Percentiles rank a stretch among this genome's conserved stretches.
Conservation (phyloP, 352 stramenopile genomes). For the Phytophthora uliginosa region DNA sequence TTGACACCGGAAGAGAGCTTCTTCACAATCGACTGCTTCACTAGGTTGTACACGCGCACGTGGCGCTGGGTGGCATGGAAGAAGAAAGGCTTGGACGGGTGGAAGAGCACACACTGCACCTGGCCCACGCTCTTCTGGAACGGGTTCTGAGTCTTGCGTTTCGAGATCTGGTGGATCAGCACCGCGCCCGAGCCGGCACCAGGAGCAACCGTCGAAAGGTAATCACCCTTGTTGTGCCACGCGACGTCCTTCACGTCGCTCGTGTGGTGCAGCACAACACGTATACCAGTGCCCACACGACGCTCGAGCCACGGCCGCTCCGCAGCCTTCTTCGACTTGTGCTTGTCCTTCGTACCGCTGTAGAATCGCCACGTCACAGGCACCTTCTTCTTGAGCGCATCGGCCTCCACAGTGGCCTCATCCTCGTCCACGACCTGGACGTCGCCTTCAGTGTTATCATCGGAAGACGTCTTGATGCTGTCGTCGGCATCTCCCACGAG, state of each 20-base stretch:
- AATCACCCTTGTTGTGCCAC: constrained; percentile 99
- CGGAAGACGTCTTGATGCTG: constrained; percentile 59
- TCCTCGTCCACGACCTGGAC: constrained; percentile 79
- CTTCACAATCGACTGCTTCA: constrained; percentile 99
- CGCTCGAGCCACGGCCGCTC: constrained; percentile 76
- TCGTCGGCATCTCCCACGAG: constrained; percentile 91
- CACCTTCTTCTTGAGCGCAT: constrained; percentile 91
- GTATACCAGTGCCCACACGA: constrained; percentile 83
- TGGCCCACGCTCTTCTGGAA: constrained; percentile 96
- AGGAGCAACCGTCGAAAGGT: constrained; percentile 96
- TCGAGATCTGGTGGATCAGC: constrained; percentile 99
- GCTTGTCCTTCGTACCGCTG: constrained; percentile 81
- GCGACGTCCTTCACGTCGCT: constrained; percentile 93
- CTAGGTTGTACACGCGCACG: constrained; percentile 99
- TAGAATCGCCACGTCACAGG: constrained; percentile 94
- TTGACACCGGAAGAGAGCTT: constrained; percentile 98
- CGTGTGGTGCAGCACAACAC: constrained; percentile 90
- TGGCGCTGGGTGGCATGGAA: constrained; percentile 99
- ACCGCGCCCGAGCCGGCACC: constrained; percentile 92
- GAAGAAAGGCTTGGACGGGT: constrained; percentile 99
- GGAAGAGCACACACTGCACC: constrained; percentile 98
- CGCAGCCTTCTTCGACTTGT: constrained; percentile 62
- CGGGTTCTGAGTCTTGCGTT: constrained; percentile 97
- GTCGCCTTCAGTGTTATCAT: constrained; percentile 47
- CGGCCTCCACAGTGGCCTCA: constrained; percentile 74